Evolutionary conservation across 2,329 filamentous ascomycete species (phyloP).

Genomic region (Neonectria punicea): DNA sequence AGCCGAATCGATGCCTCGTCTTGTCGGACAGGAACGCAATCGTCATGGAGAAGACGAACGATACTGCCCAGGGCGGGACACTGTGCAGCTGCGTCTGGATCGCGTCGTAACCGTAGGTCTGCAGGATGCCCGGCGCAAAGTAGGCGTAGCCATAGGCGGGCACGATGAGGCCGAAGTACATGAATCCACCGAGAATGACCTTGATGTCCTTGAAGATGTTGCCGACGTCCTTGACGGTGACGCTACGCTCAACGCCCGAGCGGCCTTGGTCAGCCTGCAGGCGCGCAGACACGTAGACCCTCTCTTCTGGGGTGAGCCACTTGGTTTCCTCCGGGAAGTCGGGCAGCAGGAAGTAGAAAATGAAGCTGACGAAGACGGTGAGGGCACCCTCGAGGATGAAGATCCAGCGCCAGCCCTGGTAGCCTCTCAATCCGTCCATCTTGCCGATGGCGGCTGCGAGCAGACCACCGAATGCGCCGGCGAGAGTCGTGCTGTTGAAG

Average conservation of each 20-base stretch:
- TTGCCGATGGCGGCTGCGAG: constrained; percentile 90
- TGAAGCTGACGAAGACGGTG: constrained; percentile 69
- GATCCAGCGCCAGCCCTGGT: constrained; percentile 82
- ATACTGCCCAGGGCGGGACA: constrained; percentile 70
- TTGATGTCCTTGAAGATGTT: constrained; percentile 78
- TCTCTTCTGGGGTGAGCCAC: constrained; percentile 78
- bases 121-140: constrained; percentile 78
- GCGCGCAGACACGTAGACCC: constrained; percentile 71
- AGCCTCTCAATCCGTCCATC: constrained; percentile 77
- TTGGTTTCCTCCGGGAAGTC: constrained; percentile 79
- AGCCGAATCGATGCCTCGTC: constrained; percentile 77
- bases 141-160: constrained; percentile 83
- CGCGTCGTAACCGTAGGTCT: constrained; percentile 69
- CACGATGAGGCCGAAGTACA: constrained; percentile 85
- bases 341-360: constrained; percentile 76
- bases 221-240: constrained; percentile 68
- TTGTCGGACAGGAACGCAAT: constrained; percentile 79
- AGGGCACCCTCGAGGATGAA: constrained; percentile 81
- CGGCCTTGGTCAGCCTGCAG: constrained; percentile 75
- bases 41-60: constrained; percentile 82
- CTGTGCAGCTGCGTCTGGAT: constrained; percentile 69
- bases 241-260: constrained; percentile 70
- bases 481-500: constrained; percentile 83
- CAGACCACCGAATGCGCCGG: constrained; percentile 86
- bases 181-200: constrained; percentile 78